Evolutionary conservation across 306 rosid species (phyloP).

Genomic region (Rosa lucieae): DNA sequence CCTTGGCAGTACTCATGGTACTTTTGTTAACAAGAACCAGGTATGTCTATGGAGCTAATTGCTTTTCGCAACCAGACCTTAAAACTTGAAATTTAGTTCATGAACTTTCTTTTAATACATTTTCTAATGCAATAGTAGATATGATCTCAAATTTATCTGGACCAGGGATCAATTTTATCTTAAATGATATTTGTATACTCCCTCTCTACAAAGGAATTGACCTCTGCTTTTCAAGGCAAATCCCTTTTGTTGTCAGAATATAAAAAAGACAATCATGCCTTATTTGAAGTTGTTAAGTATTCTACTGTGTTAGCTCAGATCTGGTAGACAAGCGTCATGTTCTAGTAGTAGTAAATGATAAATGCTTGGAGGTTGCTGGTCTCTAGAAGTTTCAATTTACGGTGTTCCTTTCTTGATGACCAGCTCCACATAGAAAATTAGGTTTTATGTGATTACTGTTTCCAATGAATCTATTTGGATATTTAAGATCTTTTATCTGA

Average conservation of each 20-base stretch:
- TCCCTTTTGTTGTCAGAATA: neutral
- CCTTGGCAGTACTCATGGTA: slow-evolving; percentile 96
- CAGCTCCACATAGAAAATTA: neutral
- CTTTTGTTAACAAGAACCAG: slow-evolving; percentile 83
- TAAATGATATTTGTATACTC: neutral
- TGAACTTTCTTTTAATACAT: neutral
- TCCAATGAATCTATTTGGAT: too few species aligned
- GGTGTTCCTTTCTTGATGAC: neutral
- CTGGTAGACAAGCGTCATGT: neutral
- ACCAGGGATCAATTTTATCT: too few species aligned
- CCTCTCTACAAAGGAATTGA: neutral
- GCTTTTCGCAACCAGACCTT: neutral
- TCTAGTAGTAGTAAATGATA: neutral
- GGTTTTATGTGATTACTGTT: neutral
- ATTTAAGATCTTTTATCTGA: neutral
- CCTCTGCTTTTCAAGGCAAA: neutral
- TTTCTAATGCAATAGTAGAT: neutral
- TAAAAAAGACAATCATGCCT: too few species aligned
- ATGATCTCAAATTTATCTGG: neutral
- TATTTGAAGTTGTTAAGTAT: neutral
- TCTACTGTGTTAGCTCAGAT: neutral
- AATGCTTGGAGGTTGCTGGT: neutral
- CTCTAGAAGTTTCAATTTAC: neutral
- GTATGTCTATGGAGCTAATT: slow-evolving; percentile 36
- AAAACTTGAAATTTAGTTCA: neutral